Percentiles rank a stretch among this genome's conserved stretches.
Evolutionary conservation across 306 rosid species (phyloP).

Genomic region (Vigna hirtella): DNA sequence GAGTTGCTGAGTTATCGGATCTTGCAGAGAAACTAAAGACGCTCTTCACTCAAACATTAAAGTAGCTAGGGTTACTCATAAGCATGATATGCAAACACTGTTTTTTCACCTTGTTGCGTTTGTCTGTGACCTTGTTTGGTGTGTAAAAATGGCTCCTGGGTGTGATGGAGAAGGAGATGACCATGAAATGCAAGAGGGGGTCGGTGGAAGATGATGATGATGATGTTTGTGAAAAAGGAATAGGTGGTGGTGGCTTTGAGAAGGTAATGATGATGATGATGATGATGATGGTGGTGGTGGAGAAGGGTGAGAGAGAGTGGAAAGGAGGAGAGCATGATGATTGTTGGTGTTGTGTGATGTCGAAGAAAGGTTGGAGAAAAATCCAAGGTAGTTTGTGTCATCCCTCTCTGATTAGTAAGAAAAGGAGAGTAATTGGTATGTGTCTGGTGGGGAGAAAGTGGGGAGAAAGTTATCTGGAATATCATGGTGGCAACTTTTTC

Average conservation of each 20-base stretch:
- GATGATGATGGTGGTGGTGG: constrained; percentile 60
- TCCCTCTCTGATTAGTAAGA: constrained; percentile 24
- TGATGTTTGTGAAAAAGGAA: constrained; percentile 38
- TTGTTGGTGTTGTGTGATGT: constrained; percentile 63
- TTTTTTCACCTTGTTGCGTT: neutral
- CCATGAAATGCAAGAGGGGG: neutral
- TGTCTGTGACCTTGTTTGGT: neutral
- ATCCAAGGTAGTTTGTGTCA: constrained; percentile 50
- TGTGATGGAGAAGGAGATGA: neutral
- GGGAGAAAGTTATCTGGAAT: constrained; percentile 47
- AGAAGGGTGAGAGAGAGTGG: constrained; percentile 51
- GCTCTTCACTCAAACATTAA: constrained; percentile 17
- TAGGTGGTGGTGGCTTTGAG: constrained; percentile 41
- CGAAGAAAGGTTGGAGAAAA: constrained; percentile 53
- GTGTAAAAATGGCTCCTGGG: neutral
- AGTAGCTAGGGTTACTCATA: constrained; percentile 51
- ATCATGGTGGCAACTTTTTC: constrained; percentile 42
- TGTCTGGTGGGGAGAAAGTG: neutral
- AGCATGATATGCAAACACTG: constrained; percentile 1
- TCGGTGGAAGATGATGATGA: constrained; percentile 4
- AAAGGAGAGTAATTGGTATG: constrained; percentile 34
- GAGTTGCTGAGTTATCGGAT: constrained; percentile 39
- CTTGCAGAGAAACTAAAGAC: neutral
- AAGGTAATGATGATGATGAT: constrained; percentile 64
- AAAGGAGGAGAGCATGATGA: constrained; percentile 59